phyloP scores from a whole-genome alignment of 352 stramenopile species.

The Phytophthora niederhauseri region DNA sequence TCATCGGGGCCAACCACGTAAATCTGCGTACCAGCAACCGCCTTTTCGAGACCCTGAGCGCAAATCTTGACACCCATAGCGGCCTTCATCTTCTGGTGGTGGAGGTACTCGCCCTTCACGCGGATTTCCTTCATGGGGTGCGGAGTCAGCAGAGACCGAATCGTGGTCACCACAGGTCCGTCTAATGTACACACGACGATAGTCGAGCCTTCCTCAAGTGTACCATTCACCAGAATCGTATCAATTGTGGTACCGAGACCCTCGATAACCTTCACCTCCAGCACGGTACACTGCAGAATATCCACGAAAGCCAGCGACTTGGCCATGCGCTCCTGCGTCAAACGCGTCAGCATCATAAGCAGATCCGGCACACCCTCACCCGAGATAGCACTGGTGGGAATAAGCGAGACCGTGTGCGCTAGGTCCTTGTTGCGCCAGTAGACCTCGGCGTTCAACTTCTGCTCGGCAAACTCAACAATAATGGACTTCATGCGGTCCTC shows the following conservation, averaged over 20 bases:
- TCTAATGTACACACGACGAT: slow-evolving; percentile 99
- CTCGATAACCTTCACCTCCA: slow-evolving; percentile 99
- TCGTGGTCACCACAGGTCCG: slow-evolving; percentile 96
- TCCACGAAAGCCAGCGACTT: slow-evolving; percentile 91
- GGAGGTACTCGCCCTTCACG: slow-evolving; percentile 93
- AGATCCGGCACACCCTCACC: slow-evolving; percentile 99
- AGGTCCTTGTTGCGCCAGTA: slow-evolving; percentile 99
- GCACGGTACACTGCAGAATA: slow-evolving; percentile 96
- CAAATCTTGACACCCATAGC: slow-evolving; percentile 99
- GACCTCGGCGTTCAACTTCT: slow-evolving; percentile 98
- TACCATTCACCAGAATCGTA: slow-evolving; percentile 98
- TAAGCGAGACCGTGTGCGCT: slow-evolving; percentile 95
- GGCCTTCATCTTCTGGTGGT: slow-evolving; percentile 97
- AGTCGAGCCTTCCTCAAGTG: slow-evolving; percentile 94
- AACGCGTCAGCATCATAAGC: slow-evolving; percentile 96
- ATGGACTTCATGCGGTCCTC: slow-evolving; percentile 93
- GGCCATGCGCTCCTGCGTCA: slow-evolving; percentile 96
- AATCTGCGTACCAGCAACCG: slow-evolving; percentile 98
- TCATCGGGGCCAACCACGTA: slow-evolving; percentile 97
- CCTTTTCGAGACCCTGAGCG: slow-evolving; percentile 97
- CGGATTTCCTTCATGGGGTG: slow-evolving; percentile 98
- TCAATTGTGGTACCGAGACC: slow-evolving; percentile 99
- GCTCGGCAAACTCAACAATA: slow-evolving; percentile 96
- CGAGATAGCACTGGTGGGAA: slow-evolving; percentile 98
- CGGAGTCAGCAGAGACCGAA: slow-evolving; percentile 98